These are phyloP conservation scores for Pseudophaeomoniella oleicola DNA, from an alignment of 2,329 filamentous ascomycete species.

Conservation along the genomic window DNA sequence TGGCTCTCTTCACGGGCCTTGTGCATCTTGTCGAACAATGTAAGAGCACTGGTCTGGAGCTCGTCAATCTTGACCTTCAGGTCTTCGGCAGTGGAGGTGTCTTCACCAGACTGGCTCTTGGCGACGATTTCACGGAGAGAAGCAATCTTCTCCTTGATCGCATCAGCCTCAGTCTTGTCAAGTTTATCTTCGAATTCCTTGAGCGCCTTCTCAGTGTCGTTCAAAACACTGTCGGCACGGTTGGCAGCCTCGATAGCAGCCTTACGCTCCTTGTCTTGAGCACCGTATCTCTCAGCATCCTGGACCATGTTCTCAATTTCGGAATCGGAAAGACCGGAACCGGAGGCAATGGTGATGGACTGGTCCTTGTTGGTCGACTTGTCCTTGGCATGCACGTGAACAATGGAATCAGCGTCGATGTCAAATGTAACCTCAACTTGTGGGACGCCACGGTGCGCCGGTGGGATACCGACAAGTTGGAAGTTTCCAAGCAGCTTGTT, in stretches of 20 bases:
- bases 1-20: constrained; percentile 66
- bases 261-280: constrained; percentile 95
- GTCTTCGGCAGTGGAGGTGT: constrained; percentile 69
- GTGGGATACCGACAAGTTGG: constrained; percentile 94
- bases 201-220: constrained; percentile 95
- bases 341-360: constrained; percentile 96
- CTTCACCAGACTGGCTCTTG: constrained; percentile 91
- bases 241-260: constrained; percentile 89
- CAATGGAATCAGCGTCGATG: constrained; percentile 94
- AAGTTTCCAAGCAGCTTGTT: constrained; percentile 99
- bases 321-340: constrained; percentile 83
- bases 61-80: constrained; percentile 99
- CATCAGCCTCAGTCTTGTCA: constrained; percentile 88
- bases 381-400: constrained; percentile 96
- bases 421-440: constrained; percentile 98
- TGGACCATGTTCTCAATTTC: constrained; percentile 98
- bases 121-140: constrained; percentile 75
- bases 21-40: constrained; percentile 99
- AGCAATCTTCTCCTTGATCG: constrained; percentile 86
- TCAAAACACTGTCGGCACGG: constrained; percentile 87
- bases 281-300: constrained; percentile 93
- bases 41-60: constrained; percentile 88
- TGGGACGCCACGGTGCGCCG: constrained; percentile 88
- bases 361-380: constrained; percentile 99
- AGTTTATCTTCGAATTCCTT: constrained; percentile 94